Conservation (phyloP, 345 rosid genomes). For the Hibiscus tridactylites region DNA sequence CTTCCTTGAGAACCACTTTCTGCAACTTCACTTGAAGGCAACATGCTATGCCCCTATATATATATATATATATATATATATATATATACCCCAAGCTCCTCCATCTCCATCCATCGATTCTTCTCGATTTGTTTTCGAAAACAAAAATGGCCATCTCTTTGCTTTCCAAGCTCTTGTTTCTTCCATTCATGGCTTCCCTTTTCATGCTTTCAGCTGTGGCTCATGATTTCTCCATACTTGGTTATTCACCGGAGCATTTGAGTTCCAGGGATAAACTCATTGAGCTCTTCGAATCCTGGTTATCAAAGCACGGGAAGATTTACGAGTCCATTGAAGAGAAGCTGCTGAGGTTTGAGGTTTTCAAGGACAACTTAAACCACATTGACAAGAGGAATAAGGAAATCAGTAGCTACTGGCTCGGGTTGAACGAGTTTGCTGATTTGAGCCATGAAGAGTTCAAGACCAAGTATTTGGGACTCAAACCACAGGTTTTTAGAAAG, state of each 20-base stretch:
- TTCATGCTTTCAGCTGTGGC: conserved; percentile 32
- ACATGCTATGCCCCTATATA: conserved; percentile 11
- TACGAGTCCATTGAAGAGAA: conserved; percentile 58
- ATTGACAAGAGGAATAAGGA: conserved; percentile 61
- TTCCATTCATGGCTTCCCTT: conserved; percentile 28
- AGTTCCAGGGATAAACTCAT: conserved; percentile 43
- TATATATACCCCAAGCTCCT: no score
- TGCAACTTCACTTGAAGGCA: conserved; percentile 23
- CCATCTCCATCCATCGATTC: no score
- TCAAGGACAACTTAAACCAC: conserved; percentile 65
- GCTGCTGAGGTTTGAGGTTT: conserved; percentile 54
- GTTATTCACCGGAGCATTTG: conserved; percentile 56
- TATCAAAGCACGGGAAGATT: conserved; percentile 51
- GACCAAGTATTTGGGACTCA: conserved; percentile 39
- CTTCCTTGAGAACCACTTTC: background rate
- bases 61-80: no score
- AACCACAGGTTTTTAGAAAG: conserved; percentile 9
- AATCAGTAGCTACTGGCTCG: conserved; percentile 45
- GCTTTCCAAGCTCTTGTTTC: conserved; percentile 20
- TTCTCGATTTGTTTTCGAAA: background rate
- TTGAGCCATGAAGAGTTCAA: conserved; percentile 57
- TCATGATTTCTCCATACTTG: conserved; percentile 66
- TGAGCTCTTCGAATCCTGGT: conserved; percentile 68
- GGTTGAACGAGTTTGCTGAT: conserved; percentile 52
- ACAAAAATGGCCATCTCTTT: conserved; percentile 31